phyloP scores from a whole-genome alignment of 495 filamentous ascomycete species.

The Podospora didyma region DNA sequence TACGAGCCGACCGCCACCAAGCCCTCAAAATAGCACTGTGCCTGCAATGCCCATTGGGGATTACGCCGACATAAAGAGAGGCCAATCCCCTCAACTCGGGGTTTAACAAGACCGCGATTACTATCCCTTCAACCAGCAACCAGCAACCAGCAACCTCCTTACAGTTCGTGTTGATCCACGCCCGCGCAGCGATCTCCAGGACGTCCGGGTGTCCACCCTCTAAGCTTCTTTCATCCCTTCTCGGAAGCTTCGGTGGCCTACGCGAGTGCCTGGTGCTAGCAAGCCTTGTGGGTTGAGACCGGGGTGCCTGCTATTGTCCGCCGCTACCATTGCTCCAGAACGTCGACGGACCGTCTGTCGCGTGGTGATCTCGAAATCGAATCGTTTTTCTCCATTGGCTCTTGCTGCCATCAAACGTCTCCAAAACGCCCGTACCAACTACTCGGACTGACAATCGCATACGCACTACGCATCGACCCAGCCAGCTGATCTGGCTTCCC shows the following conservation, averaged over 20 bases:
- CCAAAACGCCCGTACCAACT: not conserved
- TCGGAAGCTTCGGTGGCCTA: not conserved
- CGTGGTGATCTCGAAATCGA: not conserved
- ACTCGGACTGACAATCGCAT: not conserved
- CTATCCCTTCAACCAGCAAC: not conserved
- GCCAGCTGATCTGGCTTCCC: too few species aligned
- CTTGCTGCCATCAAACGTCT: not conserved
- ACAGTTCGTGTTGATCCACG: not conserved
- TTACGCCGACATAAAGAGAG: too few species aligned
- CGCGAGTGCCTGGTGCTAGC: not conserved
- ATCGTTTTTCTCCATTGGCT: not conserved
- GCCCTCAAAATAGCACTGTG: too few species aligned
- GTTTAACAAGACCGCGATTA: too few species aligned
- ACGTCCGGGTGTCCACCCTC: not conserved
- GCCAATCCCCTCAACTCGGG: too few species aligned
- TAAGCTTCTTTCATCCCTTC: not conserved
- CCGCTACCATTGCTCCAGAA: too few species aligned
- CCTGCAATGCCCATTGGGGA: too few species aligned
- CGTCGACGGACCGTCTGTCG: not conserved
- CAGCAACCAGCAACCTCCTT: not conserved
- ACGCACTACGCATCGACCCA: too few species aligned
- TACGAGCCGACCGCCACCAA: too few species aligned
- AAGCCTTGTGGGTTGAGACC: not conserved
- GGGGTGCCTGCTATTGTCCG: too few species aligned
- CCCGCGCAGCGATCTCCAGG: not conserved